phyloP scores from a whole-genome alignment of 139 green algal species.

The Zygnema cylindricum region DNA sequence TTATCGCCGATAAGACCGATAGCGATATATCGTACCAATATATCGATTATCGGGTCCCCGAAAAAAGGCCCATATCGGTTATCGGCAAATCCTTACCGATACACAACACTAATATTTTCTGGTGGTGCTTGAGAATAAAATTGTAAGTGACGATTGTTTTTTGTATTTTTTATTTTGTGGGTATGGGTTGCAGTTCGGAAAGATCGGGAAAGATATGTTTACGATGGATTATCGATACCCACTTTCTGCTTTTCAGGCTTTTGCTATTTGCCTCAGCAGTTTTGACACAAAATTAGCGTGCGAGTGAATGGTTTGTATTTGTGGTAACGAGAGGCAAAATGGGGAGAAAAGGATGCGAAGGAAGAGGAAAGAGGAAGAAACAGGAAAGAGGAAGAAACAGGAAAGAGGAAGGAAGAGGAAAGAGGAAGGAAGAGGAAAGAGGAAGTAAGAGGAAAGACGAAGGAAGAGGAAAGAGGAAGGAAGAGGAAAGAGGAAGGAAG shows the following conservation, averaged over 20 bases:
- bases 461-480: background rate
- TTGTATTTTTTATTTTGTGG: no score
- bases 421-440: background rate
- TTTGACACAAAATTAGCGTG: conserved; percentile 93
- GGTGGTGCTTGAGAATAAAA: no score
- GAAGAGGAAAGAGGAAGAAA: background rate
- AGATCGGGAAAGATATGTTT: background rate
- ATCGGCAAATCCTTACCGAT: no score
- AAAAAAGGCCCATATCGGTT: no score
- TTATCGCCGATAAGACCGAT: no score
- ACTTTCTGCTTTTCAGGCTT: conserved; percentile 63
- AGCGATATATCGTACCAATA: no score
- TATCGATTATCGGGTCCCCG: no score
- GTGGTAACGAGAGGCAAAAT: background rate
- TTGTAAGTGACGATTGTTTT: no score
- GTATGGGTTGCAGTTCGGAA: background rate
- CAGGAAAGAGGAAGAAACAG: background rate
- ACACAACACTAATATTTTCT: no score
- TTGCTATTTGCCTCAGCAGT: conserved; percentile 86
- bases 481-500: background rate
- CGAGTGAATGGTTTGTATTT: conserved; percentile 30
- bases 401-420: background rate
- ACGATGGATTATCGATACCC: background rate
- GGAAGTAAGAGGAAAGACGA: background rate
- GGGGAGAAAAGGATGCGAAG: background rate